Percentiles rank a stretch among this genome's conserved stretches.
phyloP scores from a whole-genome alignment of 768 basidiomycete genomes.

The Kwoniella heveanensis region DNA sequence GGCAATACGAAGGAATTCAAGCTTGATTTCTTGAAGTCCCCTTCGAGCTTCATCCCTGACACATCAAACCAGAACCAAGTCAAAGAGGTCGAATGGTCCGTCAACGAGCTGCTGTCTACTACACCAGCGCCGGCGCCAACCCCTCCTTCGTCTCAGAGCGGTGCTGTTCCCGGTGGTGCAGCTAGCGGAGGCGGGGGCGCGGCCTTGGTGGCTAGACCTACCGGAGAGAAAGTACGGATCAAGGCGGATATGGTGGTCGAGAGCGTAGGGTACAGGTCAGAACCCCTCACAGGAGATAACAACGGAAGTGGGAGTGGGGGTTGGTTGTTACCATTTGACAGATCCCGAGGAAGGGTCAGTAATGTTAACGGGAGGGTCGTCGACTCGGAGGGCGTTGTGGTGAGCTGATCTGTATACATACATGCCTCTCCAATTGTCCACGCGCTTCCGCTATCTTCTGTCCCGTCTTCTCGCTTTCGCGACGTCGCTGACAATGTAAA shows the following conservation, averaged over 20 bases:
- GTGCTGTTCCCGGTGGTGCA: conserved; percentile 60
- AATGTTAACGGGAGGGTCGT: conserved; percentile 57
- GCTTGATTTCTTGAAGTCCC: conserved; percentile 52
- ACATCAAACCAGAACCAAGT: conserved; percentile 7
- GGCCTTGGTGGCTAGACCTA: conserved; percentile 58
- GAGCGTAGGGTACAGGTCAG: conserved; percentile 80
- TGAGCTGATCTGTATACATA: conserved; percentile 29
- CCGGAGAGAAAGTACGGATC: conserved; percentile 62
- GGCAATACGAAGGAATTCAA: conserved; percentile 37
- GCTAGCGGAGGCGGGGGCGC: no score
- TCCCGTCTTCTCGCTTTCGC: no score
- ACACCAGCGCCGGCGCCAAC: conserved; percentile 24
- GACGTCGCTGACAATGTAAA: no score
- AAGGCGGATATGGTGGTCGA: conserved; percentile 79
- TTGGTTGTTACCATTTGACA: conserved; percentile 56
- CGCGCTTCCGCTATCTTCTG: no score
- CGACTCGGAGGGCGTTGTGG: conserved; percentile 49
- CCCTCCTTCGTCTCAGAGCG: conserved; percentile 27
- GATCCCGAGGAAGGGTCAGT: conserved; percentile 58
- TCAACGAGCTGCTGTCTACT: conserved; percentile 45
- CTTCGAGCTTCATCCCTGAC: conserved; percentile 36
- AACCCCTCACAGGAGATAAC: conserved; percentile 58
- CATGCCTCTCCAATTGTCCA: no score
- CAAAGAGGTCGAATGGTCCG: conserved; percentile 43
- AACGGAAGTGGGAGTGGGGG: conserved; percentile 22